A percentile compares a stretch with the other conserved stretches of the same genome.
phyloP scores from a whole-genome alignment of 805 yeast species.

The Candida montana region DNA sequence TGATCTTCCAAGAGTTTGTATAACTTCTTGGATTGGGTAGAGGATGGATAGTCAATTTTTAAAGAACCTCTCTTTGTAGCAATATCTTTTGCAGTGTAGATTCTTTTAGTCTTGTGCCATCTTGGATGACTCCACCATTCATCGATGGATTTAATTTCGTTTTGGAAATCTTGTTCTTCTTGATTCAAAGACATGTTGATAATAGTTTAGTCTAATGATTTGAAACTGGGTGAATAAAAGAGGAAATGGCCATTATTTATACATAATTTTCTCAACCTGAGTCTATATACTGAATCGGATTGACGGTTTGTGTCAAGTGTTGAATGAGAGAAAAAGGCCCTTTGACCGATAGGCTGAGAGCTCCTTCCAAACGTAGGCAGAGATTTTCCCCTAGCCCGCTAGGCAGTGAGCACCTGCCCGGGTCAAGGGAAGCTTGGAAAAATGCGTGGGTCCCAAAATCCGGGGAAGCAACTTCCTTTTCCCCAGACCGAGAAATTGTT shows the following conservation, averaged over 20 bases:
- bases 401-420: background rate
- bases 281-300: background rate
- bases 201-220: too few species aligned
- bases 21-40: constrained; percentile 76
- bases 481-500: background rate
- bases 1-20: constrained; percentile 67
- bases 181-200: constrained; percentile 13
- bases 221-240: too few species aligned
- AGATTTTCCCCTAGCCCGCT: background rate
- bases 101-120: constrained; percentile 84
- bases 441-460: background rate
- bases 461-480: background rate
- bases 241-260: constrained; percentile 2
- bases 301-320: constrained; percentile 2
- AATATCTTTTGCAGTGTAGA: constrained; percentile 82
- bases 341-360: background rate
- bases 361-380: too few species aligned
- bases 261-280: background rate
- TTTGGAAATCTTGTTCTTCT: constrained; percentile 23
- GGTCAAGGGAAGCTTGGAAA: background rate
- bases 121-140: constrained; percentile 94
- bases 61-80: constrained; percentile 83
- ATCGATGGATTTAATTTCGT: constrained; percentile 66
- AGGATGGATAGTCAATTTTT: constrained; percentile 70
- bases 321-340: background rate